Evolutionary conservation across 257 asterid genomes (phyloP).

Genomic region (Nemophila menziesii): DNA sequence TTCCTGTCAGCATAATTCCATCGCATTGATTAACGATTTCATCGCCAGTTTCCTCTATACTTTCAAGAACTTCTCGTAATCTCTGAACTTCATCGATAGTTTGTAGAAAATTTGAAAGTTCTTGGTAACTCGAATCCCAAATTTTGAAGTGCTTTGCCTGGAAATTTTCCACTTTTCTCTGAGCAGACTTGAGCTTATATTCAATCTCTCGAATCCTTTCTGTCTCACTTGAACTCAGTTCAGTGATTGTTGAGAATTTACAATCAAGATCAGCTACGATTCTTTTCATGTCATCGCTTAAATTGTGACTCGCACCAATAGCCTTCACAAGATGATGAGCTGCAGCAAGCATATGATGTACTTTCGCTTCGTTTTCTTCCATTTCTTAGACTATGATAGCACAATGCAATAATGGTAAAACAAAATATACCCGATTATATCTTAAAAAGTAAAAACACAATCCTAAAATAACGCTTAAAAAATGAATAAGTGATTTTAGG

Average conservation of each 20-base stretch:
- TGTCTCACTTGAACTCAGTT: constrained; percentile 14
- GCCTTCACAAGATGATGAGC: constrained; percentile 49
- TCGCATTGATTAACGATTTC: constrained; percentile 31
- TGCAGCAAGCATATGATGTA: constrained; percentile 40
- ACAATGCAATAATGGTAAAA: neutral
- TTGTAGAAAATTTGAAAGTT: constrained; percentile 27
- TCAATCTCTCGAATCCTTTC: constrained; percentile 22
- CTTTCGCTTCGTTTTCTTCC: constrained; percentile 16
- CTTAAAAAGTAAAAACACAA: neutral
- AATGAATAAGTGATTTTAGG: no score
- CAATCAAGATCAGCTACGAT: constrained; percentile 26
- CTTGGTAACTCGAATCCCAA: constrained; percentile 30
- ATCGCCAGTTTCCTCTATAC: constrained; percentile 11
- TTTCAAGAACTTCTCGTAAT: constrained; percentile 14
- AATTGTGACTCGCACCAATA: constrained; percentile 23
- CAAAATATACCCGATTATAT: neutral
- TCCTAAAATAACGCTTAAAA: neutral
- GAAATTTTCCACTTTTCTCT: constrained; percentile 23
- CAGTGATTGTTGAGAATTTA: constrained; percentile 26
- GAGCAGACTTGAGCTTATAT: constrained; percentile 23
- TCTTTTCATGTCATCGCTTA: constrained; percentile 20
- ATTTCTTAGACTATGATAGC: constrained; percentile 6
- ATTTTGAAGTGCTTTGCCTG: constrained; percentile 26
- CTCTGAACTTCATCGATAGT: constrained; percentile 36
- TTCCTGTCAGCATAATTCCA: constrained; percentile 31